These are phyloP conservation scores for Raffaelea ambrosiae DNA, from an alignment of 2,329 filamentous ascomycete genomes.

Conservation along the genomic window DNA sequence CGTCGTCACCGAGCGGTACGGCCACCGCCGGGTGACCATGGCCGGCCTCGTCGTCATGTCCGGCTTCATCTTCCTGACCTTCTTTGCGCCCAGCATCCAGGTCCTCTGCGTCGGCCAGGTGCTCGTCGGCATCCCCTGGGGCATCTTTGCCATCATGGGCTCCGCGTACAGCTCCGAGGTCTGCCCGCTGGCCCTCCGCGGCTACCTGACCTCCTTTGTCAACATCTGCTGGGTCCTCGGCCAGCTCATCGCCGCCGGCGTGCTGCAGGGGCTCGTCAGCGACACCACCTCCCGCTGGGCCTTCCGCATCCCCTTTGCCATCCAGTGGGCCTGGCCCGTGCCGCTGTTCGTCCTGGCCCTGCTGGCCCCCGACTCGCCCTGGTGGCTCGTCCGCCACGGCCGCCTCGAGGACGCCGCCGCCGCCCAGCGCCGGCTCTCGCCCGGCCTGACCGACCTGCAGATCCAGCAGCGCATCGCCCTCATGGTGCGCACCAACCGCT, in stretches of 20 bases:
- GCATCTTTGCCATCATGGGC: conserved; percentile 28
- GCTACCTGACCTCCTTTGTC: conserved; percentile 32
- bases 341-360: conserved; percentile 28
- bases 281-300: conserved; percentile 27
- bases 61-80: conserved; percentile 35
- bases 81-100: conserved; percentile 31
- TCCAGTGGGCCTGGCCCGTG: conserved; percentile 25
- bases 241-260: conserved; percentile 23
- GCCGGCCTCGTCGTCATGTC: conserved; percentile 27
- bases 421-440: conserved; percentile 19
- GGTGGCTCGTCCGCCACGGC: conserved; percentile 33
- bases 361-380: conserved; percentile 37
- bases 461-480: conserved; percentile 23
- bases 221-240: conserved; percentile 40
- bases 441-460: conserved; percentile 18
- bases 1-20: conserved; percentile 32
- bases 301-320: conserved; percentile 27
- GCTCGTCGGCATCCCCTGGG: conserved; percentile 30
- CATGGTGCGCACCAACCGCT: conserved; percentile 33
- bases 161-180: conserved; percentile 26
- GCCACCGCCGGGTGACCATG: conserved; percentile 34
- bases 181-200: conserved; percentile 22
- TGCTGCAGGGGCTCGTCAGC: conserved; percentile 28
- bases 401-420: conserved; percentile 23
- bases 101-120: conserved; percentile 33